These are phyloP conservation scores for Skeletonema costatum DNA, from an alignment of 108 stramenopile genomes.

Conservation along the genomic window DNA sequence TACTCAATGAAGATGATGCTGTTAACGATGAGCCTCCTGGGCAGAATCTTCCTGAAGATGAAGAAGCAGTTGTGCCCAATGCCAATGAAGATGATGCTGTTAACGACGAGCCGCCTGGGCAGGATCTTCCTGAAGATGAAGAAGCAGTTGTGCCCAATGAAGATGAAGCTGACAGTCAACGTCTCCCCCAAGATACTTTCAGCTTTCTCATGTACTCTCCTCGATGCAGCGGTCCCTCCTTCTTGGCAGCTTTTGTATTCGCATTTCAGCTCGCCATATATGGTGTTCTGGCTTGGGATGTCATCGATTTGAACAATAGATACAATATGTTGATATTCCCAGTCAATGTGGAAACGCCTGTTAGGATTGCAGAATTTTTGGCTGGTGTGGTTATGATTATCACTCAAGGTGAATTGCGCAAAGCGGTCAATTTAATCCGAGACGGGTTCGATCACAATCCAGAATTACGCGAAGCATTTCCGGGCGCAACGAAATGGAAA, in stretches of 20 bases:
- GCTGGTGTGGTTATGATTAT: constrained; percentile 10
- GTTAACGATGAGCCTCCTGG: no score
- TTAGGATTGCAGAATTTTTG: constrained; percentile 15
- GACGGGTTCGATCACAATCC: constrained; percentile 9
- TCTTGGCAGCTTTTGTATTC: constrained; percentile 14
- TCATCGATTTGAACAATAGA: neutral
- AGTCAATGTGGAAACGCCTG: no score
- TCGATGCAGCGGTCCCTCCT: neutral
- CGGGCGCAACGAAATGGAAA: neutral
- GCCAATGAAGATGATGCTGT: no score
- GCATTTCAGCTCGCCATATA: constrained; percentile 9
- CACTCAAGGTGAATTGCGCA: constrained; percentile 17
- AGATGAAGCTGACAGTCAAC: neutral
- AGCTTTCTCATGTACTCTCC: constrained; percentile 10
- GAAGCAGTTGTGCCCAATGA: no score
- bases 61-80: no score
- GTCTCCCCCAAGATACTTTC: constrained; percentile 19
- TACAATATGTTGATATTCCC: constrained; percentile 16
- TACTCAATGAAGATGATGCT: no score
- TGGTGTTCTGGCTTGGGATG: neutral
- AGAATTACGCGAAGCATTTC: neutral
- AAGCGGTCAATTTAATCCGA: constrained; percentile 6
- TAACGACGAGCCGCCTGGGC: no score
- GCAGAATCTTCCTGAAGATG: no score
- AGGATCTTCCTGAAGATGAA: no score